Evolutionary conservation across 352 stramenopile genomes (phyloP), one percentile per base, ranked within the genome.

Genomic region (Pythium chondricola): DNA sequence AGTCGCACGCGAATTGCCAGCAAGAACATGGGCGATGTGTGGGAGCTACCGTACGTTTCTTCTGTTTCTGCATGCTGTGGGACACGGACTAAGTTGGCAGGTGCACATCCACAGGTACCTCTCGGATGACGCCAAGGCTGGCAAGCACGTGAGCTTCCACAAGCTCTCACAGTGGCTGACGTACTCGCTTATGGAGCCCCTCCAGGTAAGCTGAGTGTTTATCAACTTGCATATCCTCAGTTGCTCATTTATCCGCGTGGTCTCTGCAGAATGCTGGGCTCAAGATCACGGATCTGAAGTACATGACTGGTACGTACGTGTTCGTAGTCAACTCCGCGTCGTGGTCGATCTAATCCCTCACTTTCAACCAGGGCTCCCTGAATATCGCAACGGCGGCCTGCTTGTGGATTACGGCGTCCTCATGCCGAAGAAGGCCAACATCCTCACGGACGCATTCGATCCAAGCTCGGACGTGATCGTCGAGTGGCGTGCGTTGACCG

Each of bases 101-200:
- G 14, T 47, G 22, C 22, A 21, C 21, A n/a, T 43, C 27, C 43
- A 1, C 22, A 85, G 71, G 2, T 85, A 81, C 41, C 61, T 88
- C 20, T 56, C 63, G 4, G 60, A 70, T 40, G 44, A 83, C 31
- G 56, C 69, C 13, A 72, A 74, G 22, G 62, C 62, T 1, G 69
- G 65, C 16, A 83, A 81, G 30, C 78, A 84, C 32, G 80, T 95
- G 26, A 85, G 78, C 52, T 95, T 95, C 55, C 83, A 95, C 67
- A 95, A 95, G 65, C 69, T 95, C 6, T 91, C 81, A 8, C 83
- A 95, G 63, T 95, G 83, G 83, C 56, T 93, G 41, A 93, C 83
- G 17, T 95, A 93, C 62, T 93, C 81, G 10, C 58, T 95, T 16
- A 91, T 95, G 73, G 83, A 95, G 52, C 83, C 83, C 0, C 60